A percentile compares a stretch with the other conserved stretches of the same genome.
Conservation (phyloP, 139 green algal genomes). For the Ettlia oleoabundans region DNA sequence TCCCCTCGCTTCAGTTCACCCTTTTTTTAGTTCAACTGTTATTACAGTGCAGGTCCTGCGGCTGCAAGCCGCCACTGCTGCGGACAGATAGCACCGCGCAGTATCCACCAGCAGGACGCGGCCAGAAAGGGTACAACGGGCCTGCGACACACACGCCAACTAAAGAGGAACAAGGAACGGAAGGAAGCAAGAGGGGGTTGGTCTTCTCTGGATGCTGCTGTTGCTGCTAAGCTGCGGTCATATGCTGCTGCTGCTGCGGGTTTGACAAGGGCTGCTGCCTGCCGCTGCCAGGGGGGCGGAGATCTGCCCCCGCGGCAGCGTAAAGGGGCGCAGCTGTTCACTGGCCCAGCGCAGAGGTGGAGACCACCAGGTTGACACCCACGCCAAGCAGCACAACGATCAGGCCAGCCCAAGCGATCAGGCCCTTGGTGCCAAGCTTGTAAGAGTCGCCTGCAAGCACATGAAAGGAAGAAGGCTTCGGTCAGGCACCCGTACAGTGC, state of each 20-base stretch:
- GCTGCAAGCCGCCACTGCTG: background rate
- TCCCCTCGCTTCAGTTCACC: no score
- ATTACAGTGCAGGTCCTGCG: background rate
- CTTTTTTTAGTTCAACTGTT: background rate
- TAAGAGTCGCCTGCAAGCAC: slow-evolving; percentile 69
- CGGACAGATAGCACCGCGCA: background rate
- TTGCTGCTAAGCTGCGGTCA: slow-evolving; percentile 4
- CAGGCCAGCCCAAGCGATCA: slow-evolving; percentile 85
- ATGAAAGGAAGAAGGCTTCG: background rate
- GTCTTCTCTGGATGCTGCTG: slow-evolving; percentile 2
- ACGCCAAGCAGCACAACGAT: slow-evolving; percentile 63
- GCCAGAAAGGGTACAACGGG: slow-evolving; percentile 1
- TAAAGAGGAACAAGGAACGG: background rate
- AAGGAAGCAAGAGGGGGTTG: background rate
- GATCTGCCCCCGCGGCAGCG: no score
- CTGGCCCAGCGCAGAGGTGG: slow-evolving; percentile 70
- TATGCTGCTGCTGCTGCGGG: slow-evolving; percentile 14
- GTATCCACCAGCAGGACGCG: background rate
- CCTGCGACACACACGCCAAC: slow-evolving; percentile 2
- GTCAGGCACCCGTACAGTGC: no score
- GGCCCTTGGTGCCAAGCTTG: slow-evolving; percentile 88
- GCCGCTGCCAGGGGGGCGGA: no score
- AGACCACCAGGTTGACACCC: slow-evolving; percentile 86
- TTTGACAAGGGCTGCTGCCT: background rate
- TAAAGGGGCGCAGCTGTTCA: slow-evolving; percentile 6